Percentiles rank a stretch among this genome's conserved stretches.
phyloP scores from a whole-genome alignment of 2,329 filamentous ascomycete species.

The Alternaria sp. region DNA sequence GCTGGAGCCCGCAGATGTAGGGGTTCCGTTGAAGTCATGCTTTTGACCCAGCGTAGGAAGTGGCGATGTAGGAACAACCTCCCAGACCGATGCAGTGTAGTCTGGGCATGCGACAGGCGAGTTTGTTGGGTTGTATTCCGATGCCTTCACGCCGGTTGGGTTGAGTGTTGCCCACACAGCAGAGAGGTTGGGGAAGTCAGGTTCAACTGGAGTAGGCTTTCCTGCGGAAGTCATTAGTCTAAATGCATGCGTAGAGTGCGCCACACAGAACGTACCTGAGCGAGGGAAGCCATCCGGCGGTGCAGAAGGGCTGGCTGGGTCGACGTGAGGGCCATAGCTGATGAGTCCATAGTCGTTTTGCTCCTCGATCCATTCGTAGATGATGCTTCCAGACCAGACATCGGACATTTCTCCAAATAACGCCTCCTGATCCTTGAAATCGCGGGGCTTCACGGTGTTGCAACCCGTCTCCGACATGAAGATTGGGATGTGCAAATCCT shows the following conservation, averaged over 20 bases:
- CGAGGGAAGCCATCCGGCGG: constrained; percentile 74
- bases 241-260: not conserved
- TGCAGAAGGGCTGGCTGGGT: constrained; percentile 52
- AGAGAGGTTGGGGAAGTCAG: constrained; percentile 82
- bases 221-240: constrained; percentile 41
- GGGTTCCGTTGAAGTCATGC: constrained; percentile 24
- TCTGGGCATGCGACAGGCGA: constrained; percentile 74
- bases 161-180: constrained; percentile 76
- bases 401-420: constrained; percentile 81
- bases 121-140: constrained; percentile 69
- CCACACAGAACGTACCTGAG: constrained; percentile 52
- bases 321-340: constrained; percentile 71
- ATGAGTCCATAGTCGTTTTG: constrained; percentile 83
- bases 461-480: constrained; percentile 84
- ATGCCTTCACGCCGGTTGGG: constrained; percentile 72
- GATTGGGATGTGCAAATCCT: constrained; percentile 71
- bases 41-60: constrained; percentile 71
- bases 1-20: constrained; percentile 12
- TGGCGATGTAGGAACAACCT: constrained; percentile 72
- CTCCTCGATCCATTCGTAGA: constrained; percentile 92
- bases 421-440: constrained; percentile 75
- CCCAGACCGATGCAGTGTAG: constrained; percentile 74
- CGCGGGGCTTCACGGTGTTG: constrained; percentile 69
- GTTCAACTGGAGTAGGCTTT: constrained; percentile 74
- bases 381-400: constrained; percentile 78